These are phyloP conservation scores for Ilyonectria mors-panacis DNA, from an alignment of 2,329 filamentous ascomycete genomes.

Conservation along the genomic window DNA sequence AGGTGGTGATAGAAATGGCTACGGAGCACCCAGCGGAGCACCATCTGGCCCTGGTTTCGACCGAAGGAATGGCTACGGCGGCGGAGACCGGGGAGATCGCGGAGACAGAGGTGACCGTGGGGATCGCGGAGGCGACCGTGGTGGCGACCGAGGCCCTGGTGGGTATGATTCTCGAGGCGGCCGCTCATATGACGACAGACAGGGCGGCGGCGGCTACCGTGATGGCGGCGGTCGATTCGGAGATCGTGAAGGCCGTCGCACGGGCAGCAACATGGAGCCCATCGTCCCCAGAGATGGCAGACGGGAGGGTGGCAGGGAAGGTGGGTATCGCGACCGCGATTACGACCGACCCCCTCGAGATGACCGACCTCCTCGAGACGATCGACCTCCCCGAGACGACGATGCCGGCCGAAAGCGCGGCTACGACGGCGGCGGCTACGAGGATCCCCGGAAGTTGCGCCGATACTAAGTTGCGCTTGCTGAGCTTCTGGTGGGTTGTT, in stretches of 20 bases:
- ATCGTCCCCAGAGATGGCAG: slow-evolving; percentile 60
- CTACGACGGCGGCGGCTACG: slow-evolving; percentile 85
- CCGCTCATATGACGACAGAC: slow-evolving; percentile 73
- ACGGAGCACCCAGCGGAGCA: slow-evolving; percentile 69
- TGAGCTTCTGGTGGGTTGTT: slow-evolving; percentile 46
- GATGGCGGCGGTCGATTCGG: slow-evolving; percentile 58
- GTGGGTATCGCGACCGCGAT: slow-evolving; percentile 68
- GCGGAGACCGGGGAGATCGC: slow-evolving; percentile 66
- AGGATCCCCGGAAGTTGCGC: slow-evolving; percentile 80
- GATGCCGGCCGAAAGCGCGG: slow-evolving; percentile 74
- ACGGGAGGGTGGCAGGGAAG: slow-evolving; percentile 67
- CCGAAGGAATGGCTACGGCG: slow-evolving; percentile 63
- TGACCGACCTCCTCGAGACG: not conserved
- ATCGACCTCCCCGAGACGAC: slow-evolving; percentile 61
- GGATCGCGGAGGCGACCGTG: slow-evolving; percentile 50
- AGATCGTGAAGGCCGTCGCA: slow-evolving; percentile 67
- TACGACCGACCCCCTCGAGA: slow-evolving; percentile 63
- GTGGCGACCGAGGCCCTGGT: slow-evolving; percentile 69
- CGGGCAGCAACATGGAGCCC: slow-evolving; percentile 88
- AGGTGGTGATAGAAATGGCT: slow-evolving; percentile 63
- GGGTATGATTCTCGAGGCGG: slow-evolving; percentile 70
- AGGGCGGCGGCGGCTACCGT: slow-evolving; percentile 61
- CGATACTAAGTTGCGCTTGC: slow-evolving; percentile 64
- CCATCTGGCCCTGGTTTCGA: slow-evolving; percentile 72
- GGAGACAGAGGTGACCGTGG: slow-evolving; percentile 54